Evolutionary conservation across 192 early-diverging fungal genomes (phyloP).

Genomic region (Podila clonocystis): DNA sequence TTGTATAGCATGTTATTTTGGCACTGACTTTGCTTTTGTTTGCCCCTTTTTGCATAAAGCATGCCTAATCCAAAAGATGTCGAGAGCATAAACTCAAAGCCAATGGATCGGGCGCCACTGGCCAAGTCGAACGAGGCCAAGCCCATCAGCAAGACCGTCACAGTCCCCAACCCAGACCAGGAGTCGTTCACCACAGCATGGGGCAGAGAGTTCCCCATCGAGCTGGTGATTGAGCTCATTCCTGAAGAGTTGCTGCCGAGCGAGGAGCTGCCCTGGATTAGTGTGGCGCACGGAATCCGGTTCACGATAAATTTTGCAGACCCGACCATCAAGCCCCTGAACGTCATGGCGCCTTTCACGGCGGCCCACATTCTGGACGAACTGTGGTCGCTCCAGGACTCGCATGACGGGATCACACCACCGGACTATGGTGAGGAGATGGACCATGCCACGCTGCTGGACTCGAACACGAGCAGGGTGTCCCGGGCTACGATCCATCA

Average conservation of each 20-base stretch:
- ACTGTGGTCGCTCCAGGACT: slow-evolving; percentile 11
- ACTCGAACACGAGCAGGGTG: slow-evolving; percentile 39
- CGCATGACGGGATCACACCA: slow-evolving; percentile 21
- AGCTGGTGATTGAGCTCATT: slow-evolving; percentile 20
- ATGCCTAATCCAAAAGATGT: too few relatives aligned
- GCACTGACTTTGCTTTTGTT: too few relatives aligned
- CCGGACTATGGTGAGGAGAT: slow-evolving; percentile 31
- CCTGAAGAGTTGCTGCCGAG: slow-evolving; percentile 8
- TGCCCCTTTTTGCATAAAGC: too few relatives aligned
- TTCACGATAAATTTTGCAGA: slow-evolving; percentile 1
- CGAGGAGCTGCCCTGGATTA: slow-evolving; percentile 20
- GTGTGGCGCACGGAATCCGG: slow-evolving; percentile 11
- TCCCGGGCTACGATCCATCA: slow-evolving; percentile 6
- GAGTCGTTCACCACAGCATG: slow-evolving; percentile 20
- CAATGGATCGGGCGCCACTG: background rate
- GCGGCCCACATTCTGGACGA: slow-evolving; percentile 24
- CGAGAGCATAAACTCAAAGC: too few relatives aligned
- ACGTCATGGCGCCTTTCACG: slow-evolving; percentile 30
- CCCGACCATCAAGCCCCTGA: slow-evolving; percentile 14
- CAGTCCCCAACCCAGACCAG: slow-evolving; percentile 28
- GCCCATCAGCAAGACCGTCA: slow-evolving; percentile 18
- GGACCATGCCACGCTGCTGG: slow-evolving; percentile 15
- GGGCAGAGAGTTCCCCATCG: slow-evolving; percentile 36
- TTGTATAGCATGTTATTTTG: too few relatives aligned
- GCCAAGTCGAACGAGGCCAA: slow-evolving; percentile 9